Evolutionary conservation across 805 yeast genomes (phyloP), one percentile per base, ranked within the genome.

Genomic region (Sugiyamaella smithiae): DNA sequence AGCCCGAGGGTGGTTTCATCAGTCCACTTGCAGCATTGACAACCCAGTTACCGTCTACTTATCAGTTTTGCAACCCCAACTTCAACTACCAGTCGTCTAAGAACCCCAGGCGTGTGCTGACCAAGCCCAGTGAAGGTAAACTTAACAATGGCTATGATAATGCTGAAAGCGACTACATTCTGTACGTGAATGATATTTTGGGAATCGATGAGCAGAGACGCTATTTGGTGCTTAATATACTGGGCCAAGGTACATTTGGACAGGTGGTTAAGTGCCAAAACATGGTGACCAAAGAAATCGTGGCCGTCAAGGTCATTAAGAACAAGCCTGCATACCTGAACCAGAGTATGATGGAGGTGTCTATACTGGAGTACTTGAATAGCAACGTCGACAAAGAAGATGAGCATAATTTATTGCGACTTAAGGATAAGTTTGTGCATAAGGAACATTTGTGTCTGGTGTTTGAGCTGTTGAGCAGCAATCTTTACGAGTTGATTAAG

Each of bases 161-260:
- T 64, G 84, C 81, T 54, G 89, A 88, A 49, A 80, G 85, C 63
- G 97, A 93, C 68, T 91, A 90, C 63, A 91, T 93, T 48, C 70
- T 95, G 16, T 91, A 89, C 57, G 99, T 93, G 19, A 93, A 95
- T 65, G 99, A 95, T 64, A 82, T 93, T 20, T 70, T 93, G 35
- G 98, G 99, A 4, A 75, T 80, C 2, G 88, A 85, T 57, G 93
- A 87, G 56, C 90, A 88, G 50, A 74, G 90, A 47, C 85, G 87
- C 62, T 91, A 90, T 64, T 74, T 93, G 60, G 97, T 93, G 4
- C 70, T 93, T 50, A 98, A 91, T 66, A 75, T 93, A 12, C 68
- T 93, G 36, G 99, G 99, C 0, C 91, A 90, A 53, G 99, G 99
- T 2, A 90, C 99, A 1, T 93, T 93, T 73, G 99, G 99, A 7